Evolutionary conservation across 2,329 filamentous ascomycete genomes (phyloP).

Genomic region (Endocalyx cinctus): DNA sequence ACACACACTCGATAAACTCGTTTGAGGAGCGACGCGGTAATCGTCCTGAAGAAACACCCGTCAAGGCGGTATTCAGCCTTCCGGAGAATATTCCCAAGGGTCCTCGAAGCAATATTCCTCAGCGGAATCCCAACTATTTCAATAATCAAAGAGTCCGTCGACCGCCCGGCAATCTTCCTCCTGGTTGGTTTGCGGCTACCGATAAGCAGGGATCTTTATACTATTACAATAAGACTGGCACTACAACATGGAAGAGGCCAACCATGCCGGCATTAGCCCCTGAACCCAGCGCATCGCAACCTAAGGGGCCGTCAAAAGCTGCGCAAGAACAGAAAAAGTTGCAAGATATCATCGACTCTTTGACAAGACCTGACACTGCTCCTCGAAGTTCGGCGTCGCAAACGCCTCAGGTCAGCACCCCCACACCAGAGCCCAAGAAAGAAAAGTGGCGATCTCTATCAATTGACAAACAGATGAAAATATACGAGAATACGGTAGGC

Average conservation of each 20-base stretch:
- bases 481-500: slow-evolving; percentile 88
- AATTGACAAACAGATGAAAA: slow-evolving; percentile 85
- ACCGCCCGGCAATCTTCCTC: slow-evolving; percentile 54
- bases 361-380: slow-evolving; percentile 64
- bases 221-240: slow-evolving; percentile 76
- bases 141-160: slow-evolving; percentile 50
- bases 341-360: slow-evolving; percentile 80
- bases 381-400: slow-evolving; percentile 53
- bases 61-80: slow-evolving; percentile 38
- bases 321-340: slow-evolving; percentile 65
- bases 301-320: slow-evolving; percentile 61
- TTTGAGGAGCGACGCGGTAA: slow-evolving; percentile 63
- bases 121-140: slow-evolving; percentile 49
- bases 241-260: slow-evolving; percentile 78
- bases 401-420: slow-evolving; percentile 57
- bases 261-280: slow-evolving; percentile 64
- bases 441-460: slow-evolving; percentile 68
- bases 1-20: slow-evolving; percentile 44
- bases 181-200: slow-evolving; percentile 80
- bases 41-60: slow-evolving; percentile 35
- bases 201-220: slow-evolving; percentile 70
- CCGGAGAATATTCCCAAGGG: slow-evolving; percentile 52
- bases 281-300: slow-evolving; percentile 50
- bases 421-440: slow-evolving; percentile 53
- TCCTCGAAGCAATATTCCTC: slow-evolving; percentile 55